Evolutionary conservation across 352 stramenopile species (phyloP).

Genomic region (Aphanomyces euteiches): DNA sequence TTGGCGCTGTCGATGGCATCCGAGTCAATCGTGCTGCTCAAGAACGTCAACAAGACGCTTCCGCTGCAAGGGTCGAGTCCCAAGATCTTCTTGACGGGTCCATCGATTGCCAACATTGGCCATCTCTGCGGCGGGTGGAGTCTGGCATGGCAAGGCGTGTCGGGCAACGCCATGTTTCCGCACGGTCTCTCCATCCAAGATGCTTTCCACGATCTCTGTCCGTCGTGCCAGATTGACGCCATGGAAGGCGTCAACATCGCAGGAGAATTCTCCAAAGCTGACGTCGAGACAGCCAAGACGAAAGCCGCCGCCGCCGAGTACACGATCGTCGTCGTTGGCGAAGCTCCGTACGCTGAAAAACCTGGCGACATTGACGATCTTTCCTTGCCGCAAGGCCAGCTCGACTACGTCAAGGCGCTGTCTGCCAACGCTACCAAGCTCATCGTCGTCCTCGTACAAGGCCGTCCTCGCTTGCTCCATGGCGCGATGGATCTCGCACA

Average conservation of each 20-base stretch:
- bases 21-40: constrained; percentile 73
- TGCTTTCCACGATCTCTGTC: constrained; percentile 33
- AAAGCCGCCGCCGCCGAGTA: constrained; percentile 58
- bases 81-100: constrained; percentile 57
- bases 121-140: constrained; percentile 69
- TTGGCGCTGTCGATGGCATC: constrained; percentile 55
- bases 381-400: constrained; percentile 54
- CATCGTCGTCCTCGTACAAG: constrained; percentile 65
- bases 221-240: constrained; percentile 32
- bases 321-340: constrained; percentile 68
- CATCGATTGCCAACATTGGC: constrained; percentile 61
- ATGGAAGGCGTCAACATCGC: constrained; percentile 52
- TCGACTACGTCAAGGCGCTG: constrained; percentile 56
- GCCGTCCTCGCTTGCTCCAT: constrained; percentile 55
- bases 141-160: constrained; percentile 62
- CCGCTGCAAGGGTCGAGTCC: constrained; percentile 31
- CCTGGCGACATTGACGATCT: constrained; percentile 66
- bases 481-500: constrained; percentile 41
- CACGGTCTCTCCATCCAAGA: constrained; percentile 62
- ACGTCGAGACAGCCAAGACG: constrained; percentile 40
- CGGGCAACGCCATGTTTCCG: constrained; percentile 55
- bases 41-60: constrained; percentile 55
- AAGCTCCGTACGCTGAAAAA: constrained; percentile 79
- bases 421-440: constrained; percentile 54
- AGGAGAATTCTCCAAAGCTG: constrained; percentile 38